Evolutionary conservation across 768 basidiomycete species (phyloP), one percentile per base, ranked within the genome.

Genomic region (Aureoboletus auriporus): DNA sequence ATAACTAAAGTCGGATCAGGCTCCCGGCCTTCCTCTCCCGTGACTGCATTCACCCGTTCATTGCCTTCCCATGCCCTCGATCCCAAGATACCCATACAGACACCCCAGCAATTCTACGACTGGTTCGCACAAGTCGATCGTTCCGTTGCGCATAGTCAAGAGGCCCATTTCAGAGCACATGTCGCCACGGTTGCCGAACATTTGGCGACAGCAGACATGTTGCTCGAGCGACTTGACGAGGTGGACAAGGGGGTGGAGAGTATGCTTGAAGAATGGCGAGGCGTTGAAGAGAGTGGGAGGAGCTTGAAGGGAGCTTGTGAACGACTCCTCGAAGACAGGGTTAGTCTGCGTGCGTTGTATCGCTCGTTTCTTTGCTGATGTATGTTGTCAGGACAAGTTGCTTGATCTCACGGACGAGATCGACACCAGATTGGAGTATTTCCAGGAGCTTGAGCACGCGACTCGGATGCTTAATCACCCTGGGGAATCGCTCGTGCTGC

Each of bases 41-140:
- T 55, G 27, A 46, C 47, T 38, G 50, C 48, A 14, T 51, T 29
- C 30, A 44, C 53, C 39, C 66, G 60, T 47, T 51, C 63, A 4
- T 42, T 49, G 11, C 36, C 61, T 11, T 60, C 69, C 8, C 80
- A 86, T 59, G 75, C 83, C 0, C 70, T 91, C 13, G 85, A 88
- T 60, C 88, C 90, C 3, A 79, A 77, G 42, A 78, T 82, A 35
- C 85, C 89, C 5, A 84, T 98, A 34, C 80, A 86, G 53, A 95
- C 93, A 0, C 86, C 93, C 1, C 92, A 98, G 59, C 93, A 97
- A 56, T 95, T 99, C 68, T 92, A 94, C 63, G 95, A 98, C 69
- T 96, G 93, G 86, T 95, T 93, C 66, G 76, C 90, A 4, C 75
- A 88, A 35, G 83, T 99, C 45, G 93, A 96, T 55, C 77, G 87